Conservation (phyloP, 2,329 filamentous ascomycete genomes). For the Diaporthe velutina region DNA sequence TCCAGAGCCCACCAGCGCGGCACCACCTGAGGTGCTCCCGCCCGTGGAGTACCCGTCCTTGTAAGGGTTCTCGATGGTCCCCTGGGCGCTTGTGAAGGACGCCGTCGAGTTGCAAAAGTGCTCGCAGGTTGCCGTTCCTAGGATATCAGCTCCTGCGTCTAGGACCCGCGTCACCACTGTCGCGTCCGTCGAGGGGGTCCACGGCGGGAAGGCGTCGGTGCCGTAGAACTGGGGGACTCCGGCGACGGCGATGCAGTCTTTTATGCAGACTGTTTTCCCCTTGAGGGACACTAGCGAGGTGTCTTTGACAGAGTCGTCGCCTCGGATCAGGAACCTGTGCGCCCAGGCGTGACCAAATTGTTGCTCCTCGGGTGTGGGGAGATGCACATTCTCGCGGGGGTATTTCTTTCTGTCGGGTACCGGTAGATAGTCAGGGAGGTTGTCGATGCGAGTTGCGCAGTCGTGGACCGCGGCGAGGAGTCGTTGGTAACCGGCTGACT, state of each 20-base stretch:
- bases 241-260: constrained; percentile 68
- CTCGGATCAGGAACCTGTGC: constrained; percentile 11
- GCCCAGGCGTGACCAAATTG: constrained; percentile 8
- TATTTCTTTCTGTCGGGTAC: neutral
- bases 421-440: constrained; percentile 56
- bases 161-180: constrained; percentile 64
- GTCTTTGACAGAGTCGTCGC: neutral
- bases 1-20: constrained; percentile 58
- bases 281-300: constrained; percentile 55
- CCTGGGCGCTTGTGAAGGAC: constrained; percentile 60
- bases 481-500: constrained; percentile 59
- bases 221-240: constrained; percentile 55
- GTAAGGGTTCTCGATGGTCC: constrained; percentile 60
- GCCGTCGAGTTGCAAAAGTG: constrained; percentile 64
- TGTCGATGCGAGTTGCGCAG: constrained; percentile 58
- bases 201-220: constrained; percentile 60
- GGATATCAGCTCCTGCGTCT: constrained; percentile 63
- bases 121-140: constrained; percentile 66
- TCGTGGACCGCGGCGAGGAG: constrained; percentile 65
- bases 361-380: constrained; percentile 10
- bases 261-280: constrained; percentile 63
- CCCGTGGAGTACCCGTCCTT: constrained; percentile 60
- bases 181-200: constrained; percentile 66
- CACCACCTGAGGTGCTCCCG: constrained; percentile 63
- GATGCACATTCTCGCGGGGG: constrained; percentile 7